Evolutionary conservation across 352 stramenopile genomes (phyloP).

Genomic region (Thraustotheca clavata): DNA sequence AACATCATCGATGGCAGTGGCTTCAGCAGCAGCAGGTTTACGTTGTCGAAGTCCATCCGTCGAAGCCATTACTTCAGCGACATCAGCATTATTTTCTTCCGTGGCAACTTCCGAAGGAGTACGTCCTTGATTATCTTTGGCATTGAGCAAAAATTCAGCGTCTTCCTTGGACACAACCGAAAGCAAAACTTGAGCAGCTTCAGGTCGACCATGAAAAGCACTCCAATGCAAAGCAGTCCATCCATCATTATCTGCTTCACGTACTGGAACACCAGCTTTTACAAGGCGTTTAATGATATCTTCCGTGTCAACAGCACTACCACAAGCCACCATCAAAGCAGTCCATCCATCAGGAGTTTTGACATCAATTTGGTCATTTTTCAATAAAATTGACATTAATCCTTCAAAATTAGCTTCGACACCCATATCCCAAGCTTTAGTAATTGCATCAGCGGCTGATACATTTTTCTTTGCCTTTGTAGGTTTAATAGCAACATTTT

Average conservation of each 20-base stretch:
- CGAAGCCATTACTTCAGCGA: conserved; percentile 55
- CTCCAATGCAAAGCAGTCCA: conserved; percentile 81
- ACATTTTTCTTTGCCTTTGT: conserved; percentile 25
- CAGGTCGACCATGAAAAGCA: conserved; percentile 67
- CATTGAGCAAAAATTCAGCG: conserved; percentile 34
- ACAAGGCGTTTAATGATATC: conserved; percentile 68
- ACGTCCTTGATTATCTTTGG: conserved; percentile 52
- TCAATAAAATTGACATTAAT: conserved; percentile 43
- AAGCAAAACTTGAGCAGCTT: conserved; percentile 55
- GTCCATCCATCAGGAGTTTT: conserved; percentile 70
- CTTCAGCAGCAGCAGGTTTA: conserved; percentile 12
- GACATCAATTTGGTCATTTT: conserved; percentile 43
- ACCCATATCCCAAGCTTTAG: conserved; percentile 44
- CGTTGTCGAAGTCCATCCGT: conserved; percentile 13
- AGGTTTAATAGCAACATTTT: background rate
- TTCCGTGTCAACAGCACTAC: conserved; percentile 68
- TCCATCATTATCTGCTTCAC: conserved; percentile 60
- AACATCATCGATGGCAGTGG: conserved; percentile 52
- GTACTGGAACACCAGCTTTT: conserved; percentile 42
- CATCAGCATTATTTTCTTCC: conserved; percentile 59
- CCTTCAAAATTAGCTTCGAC: conserved; percentile 65
- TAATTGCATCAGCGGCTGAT: conserved; percentile 45
- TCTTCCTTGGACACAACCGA: conserved; percentile 31
- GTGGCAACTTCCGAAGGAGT: conserved; percentile 56
- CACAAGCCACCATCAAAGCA: conserved; percentile 75